Evolutionary conservation across 371 early-diverging fungal species (phyloP), one percentile per base, ranked within the genome.

Genomic region (Syncephalastrum racemosum): DNA sequence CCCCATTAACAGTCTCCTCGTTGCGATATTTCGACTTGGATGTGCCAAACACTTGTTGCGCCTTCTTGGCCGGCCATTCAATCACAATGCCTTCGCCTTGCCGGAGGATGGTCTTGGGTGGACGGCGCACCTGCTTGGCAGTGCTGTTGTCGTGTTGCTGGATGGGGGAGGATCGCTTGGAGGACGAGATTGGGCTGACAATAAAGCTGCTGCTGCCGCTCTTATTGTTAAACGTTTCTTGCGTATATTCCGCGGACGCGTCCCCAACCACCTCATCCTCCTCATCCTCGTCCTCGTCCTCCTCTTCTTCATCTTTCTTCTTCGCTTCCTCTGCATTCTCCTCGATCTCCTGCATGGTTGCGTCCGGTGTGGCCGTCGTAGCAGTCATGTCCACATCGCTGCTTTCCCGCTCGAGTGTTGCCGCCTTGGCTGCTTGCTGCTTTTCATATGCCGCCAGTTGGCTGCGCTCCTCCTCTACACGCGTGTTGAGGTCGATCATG

Each of bases 11-110:
- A 41, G 53, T 39, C 10, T 57, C 56, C 31, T 25, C 43, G 14
- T 12, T 31, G n/a, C n/a, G 25, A 8, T 61, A 48, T 19, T 45
- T 36, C 20, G 53, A 39, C 19, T 16, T 56, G 2, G 57, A 43
- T 5, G 40, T 31, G 3, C 72, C 72, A 63, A 77, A 73, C 8
- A 67, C 40, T 31, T 71, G 58, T 44, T 58, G 62, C 2, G 73
- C 77, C n/a, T 59, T 63, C 6, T 53, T 48, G 13, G 40, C 2
- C 1, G 42, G 52, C 73, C 73, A 77, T 48, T 67, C 63, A 16
- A 73, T 22, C 4, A 73, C 18, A 18, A 77, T 59, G 7, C 70
- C 77, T 53, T 73, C 75, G 19, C 79, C 77, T 60, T 14, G 77
- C 60, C 36, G 42, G 44, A 54, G 45, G 16, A 50, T 44, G 27